These are phyloP conservation scores for Neolentinus lepideus DNA, from an alignment of 1,284 basidiomycete genomes.

Conservation along the genomic window DNA sequence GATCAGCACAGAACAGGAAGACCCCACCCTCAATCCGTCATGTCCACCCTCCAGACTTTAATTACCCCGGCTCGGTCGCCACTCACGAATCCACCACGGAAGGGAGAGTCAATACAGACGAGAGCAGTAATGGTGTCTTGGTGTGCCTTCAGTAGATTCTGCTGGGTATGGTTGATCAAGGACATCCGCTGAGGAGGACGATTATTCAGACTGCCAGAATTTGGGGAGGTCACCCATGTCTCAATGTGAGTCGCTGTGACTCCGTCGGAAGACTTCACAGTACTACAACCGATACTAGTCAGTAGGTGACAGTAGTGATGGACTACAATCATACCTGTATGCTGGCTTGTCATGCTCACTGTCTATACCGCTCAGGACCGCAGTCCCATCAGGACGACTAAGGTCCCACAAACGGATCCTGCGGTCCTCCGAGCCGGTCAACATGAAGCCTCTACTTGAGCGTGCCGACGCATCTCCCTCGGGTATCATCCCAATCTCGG, in stretches of 20 bases:
- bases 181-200: conserved; percentile 69
- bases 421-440: conserved; percentile 79
- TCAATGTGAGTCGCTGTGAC: conserved; percentile 51
- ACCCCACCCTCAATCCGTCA: conserved; percentile 24
- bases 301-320: background rate
- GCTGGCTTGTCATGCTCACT: conserved; percentile 58
- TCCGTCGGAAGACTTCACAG: conserved; percentile 25
- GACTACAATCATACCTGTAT: conserved; percentile 44
- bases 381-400: conserved; percentile 60
- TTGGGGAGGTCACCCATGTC: conserved; percentile 49
- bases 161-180: conserved; percentile 73
- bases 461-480: conserved; percentile 32
- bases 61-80: conserved; percentile 78
- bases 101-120: conserved; percentile 79
- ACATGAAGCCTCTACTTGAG: conserved; percentile 58
- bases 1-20: too few species aligned
- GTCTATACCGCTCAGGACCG: conserved; percentile 66
- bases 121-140: conserved; percentile 81
- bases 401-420: conserved; percentile 83
- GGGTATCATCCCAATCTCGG: conserved; percentile 41
- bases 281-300: conserved; percentile 14
- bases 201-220: conserved; percentile 43
- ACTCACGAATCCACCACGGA: conserved; percentile 80
- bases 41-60: conserved; percentile 77
- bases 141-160: conserved; percentile 70